phyloP scores from a whole-genome alignment of 2,329 filamentous ascomycete genomes.

The Fusarium sarcochroum region DNA sequence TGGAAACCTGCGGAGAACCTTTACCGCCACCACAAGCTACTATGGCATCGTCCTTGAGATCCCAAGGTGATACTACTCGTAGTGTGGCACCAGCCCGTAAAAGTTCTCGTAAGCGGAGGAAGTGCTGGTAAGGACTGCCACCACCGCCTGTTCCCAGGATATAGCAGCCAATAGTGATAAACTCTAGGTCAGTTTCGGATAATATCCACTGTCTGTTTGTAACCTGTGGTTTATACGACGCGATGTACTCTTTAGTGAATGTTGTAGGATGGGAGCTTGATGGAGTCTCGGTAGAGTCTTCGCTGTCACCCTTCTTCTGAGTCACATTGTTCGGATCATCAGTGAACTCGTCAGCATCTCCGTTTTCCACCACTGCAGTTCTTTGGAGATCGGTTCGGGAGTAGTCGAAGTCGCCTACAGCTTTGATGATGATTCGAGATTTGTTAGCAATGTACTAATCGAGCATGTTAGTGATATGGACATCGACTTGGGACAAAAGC shows the following conservation, averaged over 20 bases:
- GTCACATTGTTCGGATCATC: neutral
- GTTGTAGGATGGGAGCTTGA: constrained; percentile 37
- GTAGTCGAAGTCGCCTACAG: constrained; percentile 65
- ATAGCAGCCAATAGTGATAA: constrained; percentile 67
- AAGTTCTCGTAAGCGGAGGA: constrained; percentile 62
- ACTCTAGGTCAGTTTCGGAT: constrained; percentile 66
- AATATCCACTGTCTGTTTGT: constrained; percentile 65
- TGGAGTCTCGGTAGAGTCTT: neutral
- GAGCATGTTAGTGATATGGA: neutral
- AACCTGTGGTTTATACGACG: constrained; percentile 61
- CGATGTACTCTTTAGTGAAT: constrained; percentile 39
- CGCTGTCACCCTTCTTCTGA: neutral
- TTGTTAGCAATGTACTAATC: constrained; percentile 62
- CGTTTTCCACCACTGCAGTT: neutral
- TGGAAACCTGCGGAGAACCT: constrained; percentile 69
- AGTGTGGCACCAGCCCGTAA: constrained; percentile 62
- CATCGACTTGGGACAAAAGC: neutral
- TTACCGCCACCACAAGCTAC: constrained; percentile 67
- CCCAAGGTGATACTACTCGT: constrained; percentile 62
- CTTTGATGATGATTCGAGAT: constrained; percentile 67
- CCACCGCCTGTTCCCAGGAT: constrained; percentile 70
- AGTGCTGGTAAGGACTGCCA: constrained; percentile 63
- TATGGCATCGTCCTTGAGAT: constrained; percentile 61
- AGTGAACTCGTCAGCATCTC: neutral
- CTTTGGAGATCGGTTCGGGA: constrained; percentile 13